Conservation (phyloP, 2,329 filamentous ascomycete genomes). For the Calcarisporium arbuscula region DNA sequence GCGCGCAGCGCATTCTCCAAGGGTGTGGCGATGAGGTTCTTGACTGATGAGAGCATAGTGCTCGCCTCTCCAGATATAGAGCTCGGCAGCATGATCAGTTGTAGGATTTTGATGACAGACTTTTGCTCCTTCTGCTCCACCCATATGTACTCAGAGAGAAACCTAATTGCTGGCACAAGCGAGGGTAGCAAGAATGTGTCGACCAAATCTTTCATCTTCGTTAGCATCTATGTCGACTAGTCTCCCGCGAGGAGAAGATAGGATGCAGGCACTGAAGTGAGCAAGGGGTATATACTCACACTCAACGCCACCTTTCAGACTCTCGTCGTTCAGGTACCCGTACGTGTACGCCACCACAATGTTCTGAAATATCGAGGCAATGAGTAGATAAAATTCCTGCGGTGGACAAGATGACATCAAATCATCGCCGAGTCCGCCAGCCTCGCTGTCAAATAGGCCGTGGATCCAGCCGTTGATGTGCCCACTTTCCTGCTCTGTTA, state of each 20-base stretch:
- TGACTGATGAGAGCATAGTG: slow-evolving; percentile 63
- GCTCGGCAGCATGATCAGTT: slow-evolving; percentile 63
- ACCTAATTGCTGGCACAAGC: slow-evolving; percentile 65
- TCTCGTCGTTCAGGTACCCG: slow-evolving; percentile 60
- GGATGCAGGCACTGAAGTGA: too few relatives aligned
- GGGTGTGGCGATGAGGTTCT: slow-evolving; percentile 64
- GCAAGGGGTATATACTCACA: slow-evolving; percentile 44
- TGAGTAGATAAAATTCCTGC: slow-evolving; percentile 74
- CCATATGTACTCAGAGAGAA: slow-evolving; percentile 65
- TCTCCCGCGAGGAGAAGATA: too few relatives aligned
- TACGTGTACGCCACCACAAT: slow-evolving; percentile 65
- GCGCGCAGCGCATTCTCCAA: slow-evolving; percentile 61
- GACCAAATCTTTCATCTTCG: slow-evolving; percentile 55
- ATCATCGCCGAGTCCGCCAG: slow-evolving; percentile 69
- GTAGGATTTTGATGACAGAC: slow-evolving; percentile 64
- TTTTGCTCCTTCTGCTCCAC: slow-evolving; percentile 60
- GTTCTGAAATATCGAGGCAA: slow-evolving; percentile 71
- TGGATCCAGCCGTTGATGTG: slow-evolving; percentile 71
- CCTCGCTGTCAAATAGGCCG: slow-evolving; percentile 69
- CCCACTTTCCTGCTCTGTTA: slow-evolving; percentile 57
- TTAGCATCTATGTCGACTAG: too few relatives aligned
- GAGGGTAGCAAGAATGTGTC: slow-evolving; percentile 78
- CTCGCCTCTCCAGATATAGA: slow-evolving; percentile 67
- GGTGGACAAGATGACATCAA: slow-evolving; percentile 76
- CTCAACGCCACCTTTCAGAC: slow-evolving; percentile 68